Base-by-base conservation (phyloP, 805 yeast genomes). In the Hanseniaspora mollemarum region DNA sequence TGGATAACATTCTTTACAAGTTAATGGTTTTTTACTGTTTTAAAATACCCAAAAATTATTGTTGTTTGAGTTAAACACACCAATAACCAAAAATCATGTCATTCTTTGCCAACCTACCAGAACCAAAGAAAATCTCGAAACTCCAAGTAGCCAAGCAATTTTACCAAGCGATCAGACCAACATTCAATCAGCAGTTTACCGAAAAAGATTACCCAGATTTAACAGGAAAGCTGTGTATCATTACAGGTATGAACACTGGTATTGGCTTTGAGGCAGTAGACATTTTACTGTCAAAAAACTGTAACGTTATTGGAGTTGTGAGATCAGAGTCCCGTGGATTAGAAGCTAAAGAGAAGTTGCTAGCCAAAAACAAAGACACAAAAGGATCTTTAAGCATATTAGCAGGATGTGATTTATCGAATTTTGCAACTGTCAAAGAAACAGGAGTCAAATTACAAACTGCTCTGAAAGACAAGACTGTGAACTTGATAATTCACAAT, bases 201-300 rank as follows among this genome's bases (percentile, higher is more conserved):
- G 67, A 67, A 15, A 55, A 58, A 1, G 57, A 62, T 22, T 67
- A 65, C 49, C 73, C 73, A n/a, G 63, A 64, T 46, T 56, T 70
- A 42, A 60, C 65, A 2, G 69, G 64, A 6, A 68, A 66, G 54
- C 62, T 60, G 15, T 69, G 69, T 15, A 54, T 67, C 21, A 67
- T 71, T 10, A 69, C 74, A 6, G 73, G 73, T 46, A 63, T 64
- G 22, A 68, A 65, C 43, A 57, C 70, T 8, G 74, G 74, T 41
- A 61, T 71, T 44, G 67, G 67, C n/a, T 58, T 50, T 10, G 52
- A 60, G 10, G 58, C 55, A 57, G 65, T 35, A 54, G 60, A 56
- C 33, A 40, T 58, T 25, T 51, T 63, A 10, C 57, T 64, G 38
- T 61, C 64, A 12, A 68, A 64, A 52, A 61, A 67, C 49, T 67